Evolutionary conservation across 805 yeast genomes (phyloP), one percentile per base, ranked within the genome.

Genomic region (Cephaloascus albidus): DNA sequence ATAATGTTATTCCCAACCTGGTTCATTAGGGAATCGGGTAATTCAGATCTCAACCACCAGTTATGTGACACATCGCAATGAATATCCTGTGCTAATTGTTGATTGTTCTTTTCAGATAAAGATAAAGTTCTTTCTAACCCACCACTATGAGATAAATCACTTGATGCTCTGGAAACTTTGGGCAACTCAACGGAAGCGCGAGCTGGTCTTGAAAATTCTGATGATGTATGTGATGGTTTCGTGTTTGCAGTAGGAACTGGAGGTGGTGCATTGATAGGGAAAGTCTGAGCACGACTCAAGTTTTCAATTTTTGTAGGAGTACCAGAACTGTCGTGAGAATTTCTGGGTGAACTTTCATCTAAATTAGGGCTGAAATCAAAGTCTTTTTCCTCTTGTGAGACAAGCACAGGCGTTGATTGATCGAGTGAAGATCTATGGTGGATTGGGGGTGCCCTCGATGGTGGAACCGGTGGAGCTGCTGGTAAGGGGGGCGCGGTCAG

Each of bases 41-140:
- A 60, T 5, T 70, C 70, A 14, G 71, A 65, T 10, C 60, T 60
- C 14, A 75, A 47, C 90, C 93, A 85, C 96, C 96, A 88, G 15
- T 57, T 59, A 2, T 68, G 47, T 4, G 53, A 54, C 18, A 60
- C 57, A 4, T 55, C 58, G 16, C 62, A 51, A 33, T 57, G 61
- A 17, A 65, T 46, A 16, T 57, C 59, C 33, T 38, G 28, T 6
- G 28, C 28, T 12, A 23, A 23, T 12, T 8, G 28, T 12, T 23
- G 28, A 23, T 12, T 23, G 12, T 12, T 23, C n/a, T n/a, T n/a
- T 12, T 23, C 28, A 8, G 28, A 23, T 23, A 12, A 8, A 12
- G 28, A 23, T 8, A 12, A 12, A 23, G 28, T 23, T 23, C 12
- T 23, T 23, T 23, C 12, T 23, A 23, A 23, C 28, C 10, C 6